These are phyloP conservation scores for Saccharum officinarum DNA, from an alignment of 176 grass and related monocot genomes.

Conservation along the genomic window DNA sequence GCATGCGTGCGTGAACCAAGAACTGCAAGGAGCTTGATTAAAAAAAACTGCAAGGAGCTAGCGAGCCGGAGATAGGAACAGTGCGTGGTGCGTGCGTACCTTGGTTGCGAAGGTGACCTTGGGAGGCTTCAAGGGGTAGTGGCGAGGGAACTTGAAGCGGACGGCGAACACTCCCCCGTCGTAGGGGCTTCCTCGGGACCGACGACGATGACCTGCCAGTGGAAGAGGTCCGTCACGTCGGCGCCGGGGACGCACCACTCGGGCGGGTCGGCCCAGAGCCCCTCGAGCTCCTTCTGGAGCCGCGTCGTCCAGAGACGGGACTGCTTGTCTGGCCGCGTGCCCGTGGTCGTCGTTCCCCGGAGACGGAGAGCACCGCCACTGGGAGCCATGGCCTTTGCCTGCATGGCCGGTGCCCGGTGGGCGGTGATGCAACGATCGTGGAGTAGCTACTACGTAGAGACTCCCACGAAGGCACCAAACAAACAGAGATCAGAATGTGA, in stretches of 20 bases:
- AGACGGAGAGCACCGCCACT: not conserved
- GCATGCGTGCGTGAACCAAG: not conserved
- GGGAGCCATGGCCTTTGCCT: not conserved
- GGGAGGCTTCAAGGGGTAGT: slow-evolving; percentile 13
- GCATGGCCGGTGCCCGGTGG: not conserved
- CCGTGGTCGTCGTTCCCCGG: not conserved
- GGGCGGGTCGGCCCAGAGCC: not conserved
- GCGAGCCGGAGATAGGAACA: too few relatives aligned
- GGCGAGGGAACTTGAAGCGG: slow-evolving; percentile 4
- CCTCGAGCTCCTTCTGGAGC: not conserved
- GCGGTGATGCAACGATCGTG: not conserved
- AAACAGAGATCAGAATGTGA: not conserved
- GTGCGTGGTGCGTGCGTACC: not conserved
- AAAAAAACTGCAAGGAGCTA: not conserved
- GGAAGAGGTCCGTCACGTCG: slow-evolving; percentile 2
- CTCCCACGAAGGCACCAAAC: not conserved
- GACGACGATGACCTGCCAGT: not conserved
- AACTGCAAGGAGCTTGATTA: not conserved
- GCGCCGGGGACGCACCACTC: slow-evolving; percentile 14
- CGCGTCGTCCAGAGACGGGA: not conserved
- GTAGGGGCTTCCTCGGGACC: not conserved
- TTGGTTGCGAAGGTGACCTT: not conserved
- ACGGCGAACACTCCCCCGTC: not conserved
- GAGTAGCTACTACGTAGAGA: not conserved
- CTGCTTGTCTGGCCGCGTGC: not conserved